Evolutionary conservation across 805 yeast genomes (phyloP).

Genomic region (Ogataea allantospora): DNA sequence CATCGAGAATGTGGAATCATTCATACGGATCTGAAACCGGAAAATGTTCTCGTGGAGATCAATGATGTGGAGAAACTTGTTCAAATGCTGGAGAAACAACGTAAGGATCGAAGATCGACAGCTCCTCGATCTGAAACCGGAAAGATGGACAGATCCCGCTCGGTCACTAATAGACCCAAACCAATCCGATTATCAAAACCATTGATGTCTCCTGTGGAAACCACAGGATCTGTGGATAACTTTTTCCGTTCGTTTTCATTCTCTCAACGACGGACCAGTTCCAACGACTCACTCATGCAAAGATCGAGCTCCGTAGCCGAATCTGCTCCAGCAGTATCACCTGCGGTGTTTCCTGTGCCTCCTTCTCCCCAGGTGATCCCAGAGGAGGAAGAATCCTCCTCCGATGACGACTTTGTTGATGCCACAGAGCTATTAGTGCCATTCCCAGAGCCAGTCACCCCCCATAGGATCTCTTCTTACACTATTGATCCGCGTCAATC

Average conservation of each 20-base stretch:
- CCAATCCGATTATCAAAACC: slow-evolving; percentile 49
- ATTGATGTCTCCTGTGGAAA: slow-evolving; percentile 42
- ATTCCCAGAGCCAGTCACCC: slow-evolving; percentile 14
- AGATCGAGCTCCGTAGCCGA: slow-evolving; percentile 4
- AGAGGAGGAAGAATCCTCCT: slow-evolving; percentile 17
- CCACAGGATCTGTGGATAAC: slow-evolving; percentile 34
- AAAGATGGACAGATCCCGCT: slow-evolving; percentile 20
- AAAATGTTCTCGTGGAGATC: slow-evolving; percentile 58
- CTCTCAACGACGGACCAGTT: slow-evolving; percentile 24
- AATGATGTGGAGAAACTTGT: slow-evolving; percentile 54
- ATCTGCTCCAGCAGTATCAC: slow-evolving; percentile 2
- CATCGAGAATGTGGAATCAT: slow-evolving; percentile 63
- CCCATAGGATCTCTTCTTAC: slow-evolving; percentile 18
- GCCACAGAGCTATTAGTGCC: slow-evolving; percentile 25
- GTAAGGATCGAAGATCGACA: slow-evolving; percentile 15
- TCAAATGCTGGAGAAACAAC: slow-evolving; percentile 39
- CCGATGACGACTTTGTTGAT: slow-evolving; percentile 28
- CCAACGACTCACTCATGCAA: slow-evolving; percentile 13
- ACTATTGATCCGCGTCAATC: slow-evolving; percentile 4
- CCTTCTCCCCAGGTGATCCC: slow-evolving; percentile 14
- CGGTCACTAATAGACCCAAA: slow-evolving; percentile 17
- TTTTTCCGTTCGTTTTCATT: slow-evolving; percentile 37
- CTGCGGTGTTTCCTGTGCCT: background rate
- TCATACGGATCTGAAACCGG: slow-evolving; percentile 77
- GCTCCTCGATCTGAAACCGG: too few relatives aligned